Evolutionary conservation across 345 rosid species (phyloP).

Genomic region (thale cress (Arabidopsis thaliana)): TAIR10.1 NC_003076.8:1075001-1075500

Average conservation of each 20-base stretch:
- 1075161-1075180: constrained; percentile 43
- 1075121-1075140: constrained; percentile 22
- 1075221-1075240: constrained; percentile 1
- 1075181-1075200: constrained; percentile 43
- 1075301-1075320: neutral
- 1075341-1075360: neutral
- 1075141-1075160: constrained; percentile 30
- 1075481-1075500: too few species aligned
- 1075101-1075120: constrained; percentile 44
- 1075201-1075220: constrained; percentile 30
- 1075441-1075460: too few species aligned
- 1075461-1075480: too few species aligned
- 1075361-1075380: neutral
- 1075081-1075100: constrained; percentile 43
- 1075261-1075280: constrained; percentile 18
- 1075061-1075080: constrained; percentile 47
- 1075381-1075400: too few species aligned
- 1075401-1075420: too few species aligned
- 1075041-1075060: constrained; percentile 44
- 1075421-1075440: too few species aligned
- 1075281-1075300: constrained; percentile 14
- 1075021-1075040: constrained; percentile 39
- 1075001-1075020: constrained; percentile 44
- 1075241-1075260: constrained; percentile 8
- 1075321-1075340: neutral